Percentiles rank a stretch among this genome's conserved stretches.
Conservation (phyloP, 805 yeast species). For the Candida xyloterini region DNA sequence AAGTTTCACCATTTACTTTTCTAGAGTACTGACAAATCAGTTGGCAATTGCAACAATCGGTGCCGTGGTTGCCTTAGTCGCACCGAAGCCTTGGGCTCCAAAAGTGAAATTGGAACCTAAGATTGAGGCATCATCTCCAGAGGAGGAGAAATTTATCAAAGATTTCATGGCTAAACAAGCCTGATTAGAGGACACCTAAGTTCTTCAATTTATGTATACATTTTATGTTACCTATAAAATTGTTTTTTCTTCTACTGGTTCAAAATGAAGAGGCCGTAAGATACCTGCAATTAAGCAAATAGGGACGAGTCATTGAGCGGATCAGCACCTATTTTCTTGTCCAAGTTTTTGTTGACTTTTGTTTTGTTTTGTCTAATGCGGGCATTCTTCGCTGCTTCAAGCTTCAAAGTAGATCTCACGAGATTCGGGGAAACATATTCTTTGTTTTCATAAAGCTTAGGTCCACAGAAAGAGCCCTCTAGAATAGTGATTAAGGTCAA, state of each 20-base stretch:
- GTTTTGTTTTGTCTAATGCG: conserved; percentile 77
- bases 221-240: too few species aligned
- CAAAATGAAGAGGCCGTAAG: background rate
- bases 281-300: background rate
- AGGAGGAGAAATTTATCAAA: conserved; percentile 83
- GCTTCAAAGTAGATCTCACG: conserved; percentile 83
- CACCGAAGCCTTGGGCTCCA: conserved; percentile 74
- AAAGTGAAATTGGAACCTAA: conserved; percentile 59
- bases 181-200: conserved; percentile 24
- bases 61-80: conserved; percentile 56
- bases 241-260: too few species aligned
- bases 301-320: background rate
- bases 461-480: conserved; percentile 98
- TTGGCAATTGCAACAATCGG: conserved; percentile 82
- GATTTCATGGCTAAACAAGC: conserved; percentile 54
- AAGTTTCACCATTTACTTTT: conserved; percentile 24
- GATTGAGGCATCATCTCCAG: conserved; percentile 75
- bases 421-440: conserved; percentile 95
- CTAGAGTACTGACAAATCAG: conserved; percentile 24
- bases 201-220: background rate
- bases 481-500: conserved; percentile 85
- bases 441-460: conserved; percentile 94
- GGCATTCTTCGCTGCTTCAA: conserved; percentile 78
- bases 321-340: background rate
- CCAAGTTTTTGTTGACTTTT: background rate